Conservation (phyloP, 2,329 filamentous ascomycete genomes). For the Hysterium pulicare region DNA sequence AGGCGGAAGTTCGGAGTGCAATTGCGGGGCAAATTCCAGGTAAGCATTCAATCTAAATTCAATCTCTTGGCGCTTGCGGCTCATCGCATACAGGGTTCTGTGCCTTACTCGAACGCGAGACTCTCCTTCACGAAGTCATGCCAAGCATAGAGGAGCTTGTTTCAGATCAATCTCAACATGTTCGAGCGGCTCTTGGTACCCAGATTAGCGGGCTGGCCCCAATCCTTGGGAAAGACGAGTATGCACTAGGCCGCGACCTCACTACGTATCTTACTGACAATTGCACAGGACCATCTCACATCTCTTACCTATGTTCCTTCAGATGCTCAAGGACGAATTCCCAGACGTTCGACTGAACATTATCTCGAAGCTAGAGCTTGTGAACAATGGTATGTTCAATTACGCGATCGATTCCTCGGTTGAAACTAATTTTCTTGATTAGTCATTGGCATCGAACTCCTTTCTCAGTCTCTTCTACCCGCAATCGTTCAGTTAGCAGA, state of each 20-base stretch:
- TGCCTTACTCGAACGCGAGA: conserved; percentile 78
- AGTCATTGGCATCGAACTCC: conserved; percentile 97
- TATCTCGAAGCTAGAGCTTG: conserved; percentile 98
- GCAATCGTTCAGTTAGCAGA: conserved; percentile 97
- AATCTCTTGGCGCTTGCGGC: conserved; percentile 11
- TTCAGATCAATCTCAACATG: conserved; percentile 93
- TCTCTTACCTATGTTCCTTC: conserved; percentile 95
- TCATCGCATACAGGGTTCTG: conserved; percentile 72
- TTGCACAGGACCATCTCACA: conserved; percentile 80
- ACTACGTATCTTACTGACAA: conserved; percentile 23
- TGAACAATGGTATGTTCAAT: conserved; percentile 74
- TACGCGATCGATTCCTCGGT: neutral
- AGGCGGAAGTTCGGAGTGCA: conserved; percentile 94
- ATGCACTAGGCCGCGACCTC: conserved; percentile 39
- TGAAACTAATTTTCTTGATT: conserved; percentile 11
- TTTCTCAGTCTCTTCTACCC: conserved; percentile 93
- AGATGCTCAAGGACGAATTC: conserved; percentile 99
- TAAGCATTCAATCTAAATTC: conserved; percentile 36
- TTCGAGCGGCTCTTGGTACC: conserved; percentile 89
- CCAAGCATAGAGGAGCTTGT: conserved; percentile 93
- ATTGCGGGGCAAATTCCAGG: conserved; percentile 95
- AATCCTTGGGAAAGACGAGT: conserved; percentile 97
- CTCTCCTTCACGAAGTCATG: conserved; percentile 94
- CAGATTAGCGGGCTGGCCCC: conserved; percentile 96
- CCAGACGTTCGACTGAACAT: conserved; percentile 97